These are phyloP conservation scores for Galerina sulciceps DNA, from an alignment of 768 basidiomycete genomes.

Conservation along the genomic window DNA sequence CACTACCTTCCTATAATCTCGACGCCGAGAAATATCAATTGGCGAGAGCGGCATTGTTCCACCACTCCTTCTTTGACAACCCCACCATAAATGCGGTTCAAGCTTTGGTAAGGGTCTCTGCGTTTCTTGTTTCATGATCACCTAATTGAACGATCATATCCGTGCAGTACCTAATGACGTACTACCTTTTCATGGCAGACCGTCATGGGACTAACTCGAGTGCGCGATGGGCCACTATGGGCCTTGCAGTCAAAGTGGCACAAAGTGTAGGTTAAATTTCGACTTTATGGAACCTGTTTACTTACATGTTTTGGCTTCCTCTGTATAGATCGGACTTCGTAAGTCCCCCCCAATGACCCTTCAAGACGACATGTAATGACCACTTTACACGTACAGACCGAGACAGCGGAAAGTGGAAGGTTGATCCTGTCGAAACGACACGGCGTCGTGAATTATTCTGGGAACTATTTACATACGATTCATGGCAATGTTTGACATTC, in stretches of 20 bases:
- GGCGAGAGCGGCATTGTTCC: slow-evolving; percentile 67
- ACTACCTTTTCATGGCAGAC: slow-evolving; percentile 70
- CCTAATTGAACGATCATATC: not conserved
- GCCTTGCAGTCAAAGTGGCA: slow-evolving; percentile 69
- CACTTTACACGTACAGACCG: slow-evolving; percentile 47
- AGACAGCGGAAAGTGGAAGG: slow-evolving; percentile 71
- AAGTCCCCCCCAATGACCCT: slow-evolving; percentile 28
- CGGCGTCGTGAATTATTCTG: slow-evolving; percentile 71
- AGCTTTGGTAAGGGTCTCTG: slow-evolving; percentile 52
- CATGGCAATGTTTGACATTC: slow-evolving; percentile 69
- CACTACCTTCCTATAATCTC: slow-evolving; percentile 58
- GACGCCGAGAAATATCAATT: slow-evolving; percentile 76
- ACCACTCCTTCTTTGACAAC: slow-evolving; percentile 66
- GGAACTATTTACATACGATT: slow-evolving; percentile 62
- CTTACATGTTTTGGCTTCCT: slow-evolving; percentile 1
- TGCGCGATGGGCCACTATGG: slow-evolving; percentile 70
- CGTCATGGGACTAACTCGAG: slow-evolving; percentile 70
- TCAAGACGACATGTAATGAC: not conserved
- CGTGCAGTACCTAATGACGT: slow-evolving; percentile 67
- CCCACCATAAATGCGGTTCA: slow-evolving; percentile 73
- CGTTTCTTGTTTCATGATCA: not conserved
- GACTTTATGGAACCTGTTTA: slow-evolving; percentile 9
- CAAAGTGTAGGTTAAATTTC: slow-evolving; percentile 60
- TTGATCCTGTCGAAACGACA: slow-evolving; percentile 60
- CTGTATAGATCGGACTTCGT: slow-evolving; percentile 73